Evolutionary conservation across 2,329 filamentous ascomycete species (phyloP).

Genomic region (Alternaria postmessia): DNA sequence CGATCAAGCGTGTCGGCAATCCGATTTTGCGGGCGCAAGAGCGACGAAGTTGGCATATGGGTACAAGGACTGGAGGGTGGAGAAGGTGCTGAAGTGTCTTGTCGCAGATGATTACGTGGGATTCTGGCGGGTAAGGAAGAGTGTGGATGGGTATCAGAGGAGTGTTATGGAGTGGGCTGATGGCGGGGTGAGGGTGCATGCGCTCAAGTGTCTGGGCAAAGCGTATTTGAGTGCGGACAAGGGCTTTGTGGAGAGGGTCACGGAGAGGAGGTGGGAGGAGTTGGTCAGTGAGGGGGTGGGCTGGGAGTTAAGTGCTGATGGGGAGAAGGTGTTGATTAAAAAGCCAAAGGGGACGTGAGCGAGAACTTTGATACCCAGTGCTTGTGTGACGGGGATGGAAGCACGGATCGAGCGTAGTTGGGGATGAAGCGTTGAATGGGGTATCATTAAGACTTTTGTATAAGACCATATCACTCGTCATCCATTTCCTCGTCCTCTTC

Average conservation of each 20-base stretch:
- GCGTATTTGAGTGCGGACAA: slow-evolving; percentile 79
- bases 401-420: background rate
- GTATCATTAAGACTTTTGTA: slow-evolving; percentile 41
- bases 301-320: slow-evolving; percentile 75
- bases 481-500: slow-evolving; percentile 58
- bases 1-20: slow-evolving; percentile 85
- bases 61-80: slow-evolving; percentile 73
- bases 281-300: slow-evolving; percentile 78
- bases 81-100: slow-evolving; percentile 72
- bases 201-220: slow-evolving; percentile 85
- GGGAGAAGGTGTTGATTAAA: slow-evolving; percentile 77
- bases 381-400: background rate
- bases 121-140: slow-evolving; percentile 75
- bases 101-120: slow-evolving; percentile 82
- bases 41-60: slow-evolving; percentile 68
- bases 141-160: slow-evolving; percentile 81
- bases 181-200: slow-evolving; percentile 74
- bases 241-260: slow-evolving; percentile 72
- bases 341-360: slow-evolving; percentile 59
- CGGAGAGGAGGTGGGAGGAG: slow-evolving; percentile 75
- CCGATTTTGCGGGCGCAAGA: slow-evolving; percentile 77
- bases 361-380: background rate
- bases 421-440: slow-evolving; percentile 28
- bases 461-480: slow-evolving; percentile 44
- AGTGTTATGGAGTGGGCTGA: slow-evolving; percentile 84